Base-by-base conservation (phyloP, 169 alveolate species). In the Plasmodium billcollinsi region DNA sequence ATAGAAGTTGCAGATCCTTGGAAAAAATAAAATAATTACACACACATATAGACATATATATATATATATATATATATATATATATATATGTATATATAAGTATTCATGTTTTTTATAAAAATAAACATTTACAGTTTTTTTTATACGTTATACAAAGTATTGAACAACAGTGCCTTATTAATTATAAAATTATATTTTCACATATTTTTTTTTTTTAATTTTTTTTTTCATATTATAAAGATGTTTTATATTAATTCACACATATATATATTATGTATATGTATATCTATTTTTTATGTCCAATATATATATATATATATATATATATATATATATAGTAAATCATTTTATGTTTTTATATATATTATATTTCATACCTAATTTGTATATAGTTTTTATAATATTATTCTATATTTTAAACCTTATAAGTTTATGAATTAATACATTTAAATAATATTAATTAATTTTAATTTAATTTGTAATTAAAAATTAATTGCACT, bases 381-480 rank as follows among this genome's bases (percentile, higher is more conserved):
- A 52, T 39, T 43, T 67, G 39, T 21, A 18, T 74, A 67, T n/a
- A 49, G 52, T 43, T 58, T 39, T n/a, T 54, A 49, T 54, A 15
- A 47, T 70, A 18, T 70, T 54, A 8, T 66, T 45, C 11, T 11
- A 18, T 43, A 66, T 78, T 66, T 78, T 67, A 78, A 78, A 59
- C 24, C 21, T 78, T 78, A 50, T 12, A 78, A 78, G 65, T 66
- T 78, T 78, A 74, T 74, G 54, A 65, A 78, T 63, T 50, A 59
- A 59, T 59, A 20, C 47, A 78, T 65, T 78, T 52, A 65, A 78
- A 50, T 39, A 39, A 39, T 39, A 39, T 65, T 78, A 78, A 78
- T 78, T 78, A 78, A 56, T 49, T 49, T 49, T 50, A 59, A 65
- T 78, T 78, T 75, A 78, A 66, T 78, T 78, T 78, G 89, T 78